Evolutionary conservation across 2,329 filamentous ascomycete species (phyloP).

Genomic region (Fusarium dlaminii): DNA sequence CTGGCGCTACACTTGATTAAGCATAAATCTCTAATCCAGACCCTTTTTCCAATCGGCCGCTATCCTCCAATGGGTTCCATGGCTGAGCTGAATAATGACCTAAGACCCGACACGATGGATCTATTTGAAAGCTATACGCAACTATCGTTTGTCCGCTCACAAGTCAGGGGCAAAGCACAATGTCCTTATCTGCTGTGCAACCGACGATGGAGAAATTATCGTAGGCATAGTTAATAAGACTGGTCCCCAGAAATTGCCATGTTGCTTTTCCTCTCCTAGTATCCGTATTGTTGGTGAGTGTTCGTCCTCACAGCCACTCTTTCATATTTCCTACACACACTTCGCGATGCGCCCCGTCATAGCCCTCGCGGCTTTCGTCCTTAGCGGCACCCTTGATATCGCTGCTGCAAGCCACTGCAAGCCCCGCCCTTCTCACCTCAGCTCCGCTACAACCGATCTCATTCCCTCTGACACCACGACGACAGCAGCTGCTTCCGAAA

Average conservation of each 20-base stretch:
- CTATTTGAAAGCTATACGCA: not conserved
- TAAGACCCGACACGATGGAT: not conserved
- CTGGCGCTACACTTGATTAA: not conserved
- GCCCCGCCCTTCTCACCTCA: not conserved
- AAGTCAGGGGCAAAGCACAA: not conserved
- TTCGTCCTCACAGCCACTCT: conserved; percentile 13
- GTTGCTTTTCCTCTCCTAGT: not conserved
- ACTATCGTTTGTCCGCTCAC: not conserved
- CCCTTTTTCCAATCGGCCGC: not conserved
- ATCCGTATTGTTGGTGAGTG: not conserved
- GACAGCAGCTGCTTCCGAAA: not conserved
- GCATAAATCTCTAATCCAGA: not conserved
- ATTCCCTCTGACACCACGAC: not conserved
- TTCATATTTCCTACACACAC: not conserved
- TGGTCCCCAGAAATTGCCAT: not conserved
- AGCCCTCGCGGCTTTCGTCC: not conserved
- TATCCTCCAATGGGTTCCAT: not conserved
- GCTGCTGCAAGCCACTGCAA: not conserved
- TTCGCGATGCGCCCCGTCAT: not conserved
- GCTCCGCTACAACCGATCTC: not conserved
- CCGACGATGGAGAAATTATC: not conserved
- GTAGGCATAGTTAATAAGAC: not conserved
- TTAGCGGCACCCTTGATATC: not conserved
- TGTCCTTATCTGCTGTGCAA: not conserved
- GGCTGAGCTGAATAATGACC: not conserved